phyloP scores from a whole-genome alignment of 495 filamentous ascomycete genomes.

The Daldinia childiae region DNA sequence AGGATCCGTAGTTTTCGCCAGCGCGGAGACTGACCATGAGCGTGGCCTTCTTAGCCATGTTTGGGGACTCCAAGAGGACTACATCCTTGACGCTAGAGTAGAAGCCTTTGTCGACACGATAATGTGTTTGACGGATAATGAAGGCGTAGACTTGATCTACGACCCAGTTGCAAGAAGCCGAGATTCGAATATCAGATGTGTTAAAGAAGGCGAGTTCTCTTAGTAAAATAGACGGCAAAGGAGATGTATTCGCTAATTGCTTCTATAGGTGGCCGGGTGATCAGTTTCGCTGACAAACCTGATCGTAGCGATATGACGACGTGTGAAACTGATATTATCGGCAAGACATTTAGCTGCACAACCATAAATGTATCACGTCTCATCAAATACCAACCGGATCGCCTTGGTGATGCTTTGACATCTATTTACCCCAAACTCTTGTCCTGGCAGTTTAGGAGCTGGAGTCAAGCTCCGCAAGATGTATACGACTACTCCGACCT shows the following conservation, averaged over 20 bases:
- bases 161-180: constrained; percentile 51
- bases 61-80: constrained; percentile 51
- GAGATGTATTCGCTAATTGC: constrained; percentile 10
- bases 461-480: neutral
- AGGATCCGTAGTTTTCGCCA: constrained; percentile 59
- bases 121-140: constrained; percentile 49
- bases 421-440: constrained; percentile 9
- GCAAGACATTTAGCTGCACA: constrained; percentile 29
- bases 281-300: constrained; percentile 30
- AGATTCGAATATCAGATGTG: constrained; percentile 22
- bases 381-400: constrained; percentile 8
- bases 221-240: neutral
- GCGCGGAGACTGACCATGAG: constrained; percentile 52
- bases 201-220: constrained; percentile 29
- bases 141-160: constrained; percentile 66
- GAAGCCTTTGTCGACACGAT: constrained; percentile 50
- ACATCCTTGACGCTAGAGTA: constrained; percentile 53
- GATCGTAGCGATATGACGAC: neutral
- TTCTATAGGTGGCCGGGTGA: constrained; percentile 33
- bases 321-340: neutral
- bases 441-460: constrained; percentile 1
- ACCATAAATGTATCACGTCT: constrained; percentile 19
- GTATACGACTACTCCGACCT: constrained; percentile 28
- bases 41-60: constrained; percentile 49
- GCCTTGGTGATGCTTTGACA: constrained; percentile 22